Base-by-base conservation (phyloP, 768 basidiomycete species). In the Hydnum rufescens region DNA sequence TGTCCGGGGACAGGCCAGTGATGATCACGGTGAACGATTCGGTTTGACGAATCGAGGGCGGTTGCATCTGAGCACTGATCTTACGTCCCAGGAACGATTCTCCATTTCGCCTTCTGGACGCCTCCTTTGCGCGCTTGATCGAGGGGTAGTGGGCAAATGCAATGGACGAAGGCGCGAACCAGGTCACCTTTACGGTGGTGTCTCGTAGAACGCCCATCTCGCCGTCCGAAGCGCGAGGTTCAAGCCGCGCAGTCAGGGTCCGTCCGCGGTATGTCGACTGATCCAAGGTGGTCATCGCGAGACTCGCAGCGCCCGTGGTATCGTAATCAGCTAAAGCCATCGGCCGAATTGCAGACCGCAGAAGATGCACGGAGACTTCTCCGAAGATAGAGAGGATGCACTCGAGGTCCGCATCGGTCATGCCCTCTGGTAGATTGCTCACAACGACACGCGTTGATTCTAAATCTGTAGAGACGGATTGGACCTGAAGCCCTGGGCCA, bases 91-190 rank as follows among this genome's bases (percentile, higher is more conserved):
- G 62, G 26, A 72, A 61, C 0, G 66, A 64, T 1, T 57, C 60
- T 0, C 62, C 64, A 16, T 68, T 64, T 0, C 74, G 66, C 0
- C 64, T 62, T 5, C 65, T 62, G 4, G 83, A 70, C 1, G 73
- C 81, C 22, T 62, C 59, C 23, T 70, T 62, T 0, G 84, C 82
- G 5, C 68, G 65, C 42, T 66, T 64, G 50, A 66, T 57, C 0
- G 68, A 71, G 0, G 65, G 60, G 57, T 80, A 87, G 1, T 85
- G 83, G 13, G 73, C 75, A 54, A 74, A 87, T 0, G 72, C 80
- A 1, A 66, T 66, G 39, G 69, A 70, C 19, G 64, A 62, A 0
- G 85, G 77, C 2, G 71, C 72, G 3, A 75, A 72, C 73, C 80
- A 82, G 16, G 68, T 62, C 30, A 87, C 63, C 16, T 72, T 71